These are phyloP conservation scores for Morella rubra DNA, from an alignment of 306 rosid genomes.

Conservation along the genomic window DNA sequence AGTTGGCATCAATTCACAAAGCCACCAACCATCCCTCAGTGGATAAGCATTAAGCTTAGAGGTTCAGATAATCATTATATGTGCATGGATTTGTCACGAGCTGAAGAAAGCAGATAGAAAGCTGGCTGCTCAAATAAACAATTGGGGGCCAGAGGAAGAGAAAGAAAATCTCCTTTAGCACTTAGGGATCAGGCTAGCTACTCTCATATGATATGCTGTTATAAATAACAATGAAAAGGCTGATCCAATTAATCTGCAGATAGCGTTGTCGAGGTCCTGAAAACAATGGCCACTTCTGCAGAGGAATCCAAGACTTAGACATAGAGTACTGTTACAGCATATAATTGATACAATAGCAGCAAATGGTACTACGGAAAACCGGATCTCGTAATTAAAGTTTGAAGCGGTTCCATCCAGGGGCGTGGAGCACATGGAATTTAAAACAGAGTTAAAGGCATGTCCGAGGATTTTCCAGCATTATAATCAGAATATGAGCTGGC, in stretches of 20 bases:
- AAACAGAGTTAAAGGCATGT: constrained; percentile 5
- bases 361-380: constrained; percentile 29
- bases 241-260: neutral
- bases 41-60: neutral
- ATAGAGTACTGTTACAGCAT: neutral
- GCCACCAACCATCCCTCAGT: neutral
- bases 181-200: too few relatives aligned
- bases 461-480: constrained; percentile 7
- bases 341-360: neutral
- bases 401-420: neutral
- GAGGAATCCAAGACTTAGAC: constrained; percentile 17
- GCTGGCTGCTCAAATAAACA: neutral
- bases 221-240: too few relatives aligned
- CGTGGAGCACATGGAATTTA: constrained; percentile 20
- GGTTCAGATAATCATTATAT: neutral
- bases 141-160: neutral
- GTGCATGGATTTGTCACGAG: constrained; percentile 5
- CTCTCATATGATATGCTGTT: neutral
- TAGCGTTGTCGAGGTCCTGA: neutral
- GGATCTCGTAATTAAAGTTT: constrained; percentile 15
- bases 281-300: constrained; percentile 3
- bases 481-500: constrained; percentile 23
- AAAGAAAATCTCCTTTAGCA: too few relatives aligned
- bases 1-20: neutral
- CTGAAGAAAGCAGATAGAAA: neutral